Conservation (phyloP, 306 rosid genomes). For the Cicer pinnatifidum region DNA sequence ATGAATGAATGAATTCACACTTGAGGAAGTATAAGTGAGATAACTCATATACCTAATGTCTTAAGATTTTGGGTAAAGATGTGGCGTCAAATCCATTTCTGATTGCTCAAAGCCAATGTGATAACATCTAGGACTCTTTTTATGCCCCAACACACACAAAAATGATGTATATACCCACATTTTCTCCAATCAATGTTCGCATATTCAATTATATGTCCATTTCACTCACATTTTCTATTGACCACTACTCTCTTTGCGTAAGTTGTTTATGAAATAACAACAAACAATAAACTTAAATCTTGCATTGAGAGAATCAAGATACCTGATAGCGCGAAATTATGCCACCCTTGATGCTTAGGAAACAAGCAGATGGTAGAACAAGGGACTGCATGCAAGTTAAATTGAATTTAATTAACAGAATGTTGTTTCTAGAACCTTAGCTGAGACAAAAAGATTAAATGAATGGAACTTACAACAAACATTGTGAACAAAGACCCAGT, state of each 20-base stretch:
- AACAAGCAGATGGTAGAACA: slow-evolving; percentile 90
- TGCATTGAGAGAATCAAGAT: slow-evolving; percentile 7
- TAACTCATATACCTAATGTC: no score
- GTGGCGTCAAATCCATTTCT: no score
- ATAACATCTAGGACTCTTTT: no score
- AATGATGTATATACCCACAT: no score
- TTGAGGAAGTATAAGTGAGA: no score
- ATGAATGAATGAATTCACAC: no score
- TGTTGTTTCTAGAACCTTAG: background rate
- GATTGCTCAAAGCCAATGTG: no score
- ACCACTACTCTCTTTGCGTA: background rate
- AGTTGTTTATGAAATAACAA: background rate
- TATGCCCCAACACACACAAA: no score
- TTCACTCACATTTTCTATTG: background rate
- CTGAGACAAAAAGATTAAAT: background rate
- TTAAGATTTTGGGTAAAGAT: no score
- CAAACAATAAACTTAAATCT: background rate
- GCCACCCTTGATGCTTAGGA: slow-evolving; percentile 66
- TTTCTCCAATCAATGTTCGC: background rate
- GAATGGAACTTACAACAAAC: slow-evolving; percentile 78
- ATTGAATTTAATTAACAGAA: slow-evolving; percentile 14
- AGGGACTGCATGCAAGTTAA: slow-evolving; percentile 64
- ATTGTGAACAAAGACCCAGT: slow-evolving; percentile 88
- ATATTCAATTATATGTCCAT: background rate
- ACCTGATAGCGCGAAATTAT: slow-evolving; percentile 71